phyloP scores from a whole-genome alignment of 495 filamentous ascomycete genomes.

The Aspergillus cristatus region DNA sequence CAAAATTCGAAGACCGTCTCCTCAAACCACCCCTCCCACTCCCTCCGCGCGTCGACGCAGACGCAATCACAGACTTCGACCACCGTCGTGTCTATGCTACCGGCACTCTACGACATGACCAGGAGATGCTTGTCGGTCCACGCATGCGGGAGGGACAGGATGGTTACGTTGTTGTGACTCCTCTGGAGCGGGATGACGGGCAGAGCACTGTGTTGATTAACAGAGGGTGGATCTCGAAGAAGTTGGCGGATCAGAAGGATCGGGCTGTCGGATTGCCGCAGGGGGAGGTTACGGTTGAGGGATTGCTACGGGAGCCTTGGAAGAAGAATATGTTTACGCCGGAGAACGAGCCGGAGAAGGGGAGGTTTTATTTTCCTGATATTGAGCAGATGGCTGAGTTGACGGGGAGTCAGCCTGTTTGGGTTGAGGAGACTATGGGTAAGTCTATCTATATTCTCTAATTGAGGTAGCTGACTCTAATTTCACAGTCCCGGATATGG shows the following conservation, averaged over 20 bases:
- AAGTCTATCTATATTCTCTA: constrained; percentile 8
- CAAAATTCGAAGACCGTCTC: constrained; percentile 81
- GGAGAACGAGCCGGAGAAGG: constrained; percentile 68
- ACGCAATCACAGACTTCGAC: constrained; percentile 79
- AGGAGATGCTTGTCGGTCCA: constrained; percentile 93
- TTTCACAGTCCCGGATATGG: constrained; percentile 60
- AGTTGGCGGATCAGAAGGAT: constrained; percentile 51
- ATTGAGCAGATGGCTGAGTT: constrained; percentile 84
- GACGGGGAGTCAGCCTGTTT: constrained; percentile 77
- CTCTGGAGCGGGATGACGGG: constrained; percentile 62
- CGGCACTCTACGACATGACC: constrained; percentile 71
- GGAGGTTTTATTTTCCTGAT: constrained; percentile 92
- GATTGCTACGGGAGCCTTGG: constrained; percentile 80
- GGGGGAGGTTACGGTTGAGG: constrained; percentile 68
- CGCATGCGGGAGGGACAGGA: constrained; percentile 81
- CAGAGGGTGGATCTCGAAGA: constrained; percentile 81
- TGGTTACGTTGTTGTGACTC: constrained; percentile 85
- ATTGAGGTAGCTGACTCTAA: constrained; percentile 8
- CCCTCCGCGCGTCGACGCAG: constrained; percentile 70
- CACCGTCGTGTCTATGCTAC: constrained; percentile 76
- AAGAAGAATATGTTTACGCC: constrained; percentile 98
- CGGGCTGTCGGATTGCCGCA: constrained; percentile 49
- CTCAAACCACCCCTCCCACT: constrained; percentile 79
- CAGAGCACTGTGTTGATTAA: constrained; percentile 69
- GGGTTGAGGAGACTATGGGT: constrained; percentile 97